Evolutionary conservation across 768 basidiomycete genomes (phyloP), one percentile per base, ranked within the genome.

Genomic region (Psilocybe subaeruginosa): DNA sequence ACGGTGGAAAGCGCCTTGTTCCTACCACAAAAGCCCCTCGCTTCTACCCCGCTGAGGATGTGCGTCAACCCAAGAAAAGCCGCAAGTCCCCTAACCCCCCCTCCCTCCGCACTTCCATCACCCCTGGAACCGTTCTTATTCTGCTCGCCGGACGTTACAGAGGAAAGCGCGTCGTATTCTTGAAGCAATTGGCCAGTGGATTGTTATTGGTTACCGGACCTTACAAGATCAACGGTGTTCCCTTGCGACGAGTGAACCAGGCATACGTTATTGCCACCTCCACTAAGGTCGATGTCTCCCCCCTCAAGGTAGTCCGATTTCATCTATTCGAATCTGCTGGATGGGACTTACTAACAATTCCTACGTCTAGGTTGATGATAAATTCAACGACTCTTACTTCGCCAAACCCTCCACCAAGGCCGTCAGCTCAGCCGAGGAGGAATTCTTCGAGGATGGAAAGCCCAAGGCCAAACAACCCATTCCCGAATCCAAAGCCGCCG

Each of bases 201-300:
- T 78, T 99, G 72, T 79, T 99, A 71, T 83, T 99, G 78, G 95
- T 99, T 70, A 95, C 96, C 41, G 97, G 97, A 58, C 97, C 97
- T 51, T 98, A 87, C 88, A 97, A 95, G 85, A 76, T 99, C 76
- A 99, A 99, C 79, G 97, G 97, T 75, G 97, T 99, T 49, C 97
- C 97, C 69, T 85, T 99, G 76, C 87, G 96, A 76, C 88, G 97
- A 76, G 95, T 99, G 62, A 97, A 95, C 83, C 97, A 98, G 82
- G 95, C 97, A 58, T 99, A 99, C 75, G 95, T 96, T 64, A 99
- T 99, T 72, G 94, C 97, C 60, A 99, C 97, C 61, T 95, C 95
- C 59, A 98, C 97, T 68, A 94, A 90, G 80, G 78, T 99, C 68
- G 92, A 97, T 66, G 76, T 98, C 60, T 83, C 80, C 29, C 84